Base-by-base conservation (phyloP, 2,329 filamentous ascomycete genomes). In the Coniochaeta hoffmannii region DNA sequence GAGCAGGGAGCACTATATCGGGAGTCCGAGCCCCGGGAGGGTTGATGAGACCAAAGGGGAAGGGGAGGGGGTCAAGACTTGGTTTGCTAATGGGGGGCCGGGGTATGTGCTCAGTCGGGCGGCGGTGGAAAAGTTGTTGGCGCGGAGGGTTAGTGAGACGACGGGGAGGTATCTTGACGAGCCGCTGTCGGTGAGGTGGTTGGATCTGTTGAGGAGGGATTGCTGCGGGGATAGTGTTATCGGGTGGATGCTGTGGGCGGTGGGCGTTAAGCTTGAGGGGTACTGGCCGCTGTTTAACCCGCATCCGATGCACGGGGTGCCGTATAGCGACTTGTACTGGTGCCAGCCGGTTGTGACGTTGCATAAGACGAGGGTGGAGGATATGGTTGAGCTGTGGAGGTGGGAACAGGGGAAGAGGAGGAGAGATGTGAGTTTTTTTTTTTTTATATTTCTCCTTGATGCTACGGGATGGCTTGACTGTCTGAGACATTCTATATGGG, bases 201-300 rank as follows among this genome's bases (percentile, higher is more conserved):
- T 75, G 49, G 65, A 71, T 6, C 58, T 72, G 34, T 66, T 77
- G 22, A 67, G 67, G 30, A 61, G 70, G 12, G 79, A 83, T 56
- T 80, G 76, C 63, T 80, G 77, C 52, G 78, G 78, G 6, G 78
- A 81, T 54, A 77, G 75, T 38, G 71, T 81, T 7, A 64, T 80
- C 3, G 78, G 77, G 3, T 77, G 71, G 66, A 72, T 71, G 5
- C 60, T 81, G 46, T 70, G 69, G 58, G 70, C 76, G 38, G 72
- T 69, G 19, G 73, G 73, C 1, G 69, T 80, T 10, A 61, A 67
- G 4, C 54, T 81, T 56, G 73, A 71, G 17, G 77, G 76, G 6
- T 69, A 76, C 54, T 80, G 73, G 69, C 76, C 76, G 2, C 67
- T 77, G 64, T 79, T 79, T 67, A 73, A 72, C 58, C 67, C 70